phyloP scores from a whole-genome alignment of 2,329 filamentous ascomycete species.

The Metarhizium anisopliae region DNA sequence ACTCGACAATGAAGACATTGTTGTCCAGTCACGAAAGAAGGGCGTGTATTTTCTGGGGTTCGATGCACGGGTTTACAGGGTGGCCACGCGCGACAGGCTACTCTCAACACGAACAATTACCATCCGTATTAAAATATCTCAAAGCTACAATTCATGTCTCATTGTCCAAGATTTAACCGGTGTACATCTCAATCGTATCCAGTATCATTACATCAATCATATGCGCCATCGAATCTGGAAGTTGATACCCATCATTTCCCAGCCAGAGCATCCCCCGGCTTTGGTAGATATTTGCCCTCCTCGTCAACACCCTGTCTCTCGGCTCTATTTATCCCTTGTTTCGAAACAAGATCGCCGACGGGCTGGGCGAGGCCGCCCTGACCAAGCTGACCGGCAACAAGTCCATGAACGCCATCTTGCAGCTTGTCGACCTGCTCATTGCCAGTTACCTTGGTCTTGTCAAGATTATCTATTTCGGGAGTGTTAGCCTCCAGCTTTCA shows the following conservation, averaged over 20 bases:
- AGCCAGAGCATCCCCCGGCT: background rate
- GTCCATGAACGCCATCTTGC: slow-evolving; percentile 57
- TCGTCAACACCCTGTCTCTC: slow-evolving; percentile 59
- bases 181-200: no score
- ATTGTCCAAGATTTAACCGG: no score
- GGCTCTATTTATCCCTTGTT: slow-evolving; percentile 56
- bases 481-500: background rate
- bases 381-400: slow-evolving; percentile 55
- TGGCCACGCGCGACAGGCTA: no score
- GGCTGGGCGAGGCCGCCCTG: slow-evolving; percentile 59
- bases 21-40: no score
- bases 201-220: no score
- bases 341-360: slow-evolving; percentile 51
- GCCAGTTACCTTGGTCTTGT: slow-evolving; percentile 62
- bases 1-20: no score
- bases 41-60: no score
- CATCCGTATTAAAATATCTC: no score
- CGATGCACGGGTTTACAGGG: no score
- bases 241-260: background rate
- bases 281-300: slow-evolving; percentile 12
- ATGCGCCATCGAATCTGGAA: no score
- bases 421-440: slow-evolving; percentile 57
- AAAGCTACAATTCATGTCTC: no score
- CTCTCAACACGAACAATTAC: no score
- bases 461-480: slow-evolving; percentile 45